Base-by-base conservation (phyloP, 2,329 filamentous ascomycete species). In the Ophidiomyces ophidiicola region DNA sequence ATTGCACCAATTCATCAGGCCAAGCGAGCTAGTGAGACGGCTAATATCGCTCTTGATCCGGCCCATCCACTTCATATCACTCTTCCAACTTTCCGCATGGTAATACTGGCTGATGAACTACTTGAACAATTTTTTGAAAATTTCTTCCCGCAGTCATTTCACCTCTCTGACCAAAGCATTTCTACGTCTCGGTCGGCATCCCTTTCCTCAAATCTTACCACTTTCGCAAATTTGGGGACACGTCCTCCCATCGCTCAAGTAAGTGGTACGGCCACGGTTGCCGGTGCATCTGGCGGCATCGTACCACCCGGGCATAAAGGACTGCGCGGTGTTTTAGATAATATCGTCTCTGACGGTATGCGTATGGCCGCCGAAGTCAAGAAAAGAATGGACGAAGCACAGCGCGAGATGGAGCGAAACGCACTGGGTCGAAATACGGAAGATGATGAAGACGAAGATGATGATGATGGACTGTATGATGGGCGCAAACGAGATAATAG, bases 71-170 rank as follows among this genome's bases (percentile, higher is more conserved):
- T 98, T 0, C 82, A 94, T 57, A 94, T 98, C 54, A 96, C 90
- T 1, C 72, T 98, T 1, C 90, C 90, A 1, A 98, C 90, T 0
- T 98, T 98, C 71, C 81, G 90, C 48, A 98, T 98, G 90, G 86
- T 98, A 3, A 83, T 98, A 6, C 75, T 98, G 5, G 90, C 90
- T 30, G 90, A 98, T 54, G 90, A 98, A 59, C 72, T 92, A 1
- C 74, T 98, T 4, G 88, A 98, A 54, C 83, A 92, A 50, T 98
- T 98, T 63, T 98, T 98, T 57, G 90, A 98, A 63, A 83, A 84
- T 0, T 92, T 86, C 28, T 94, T 96, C 63, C 85, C 88, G 0
- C 78, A 82, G 36, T 94, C 86, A 1, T 92, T 98, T 72, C 85
- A 83, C 53, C 78, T 94, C 32, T 78, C 83, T 17, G 82, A 92